These are phyloP conservation scores for Aspergillus cavernicola DNA, from an alignment of 495 filamentous ascomycete genomes.

Conservation along the genomic window DNA sequence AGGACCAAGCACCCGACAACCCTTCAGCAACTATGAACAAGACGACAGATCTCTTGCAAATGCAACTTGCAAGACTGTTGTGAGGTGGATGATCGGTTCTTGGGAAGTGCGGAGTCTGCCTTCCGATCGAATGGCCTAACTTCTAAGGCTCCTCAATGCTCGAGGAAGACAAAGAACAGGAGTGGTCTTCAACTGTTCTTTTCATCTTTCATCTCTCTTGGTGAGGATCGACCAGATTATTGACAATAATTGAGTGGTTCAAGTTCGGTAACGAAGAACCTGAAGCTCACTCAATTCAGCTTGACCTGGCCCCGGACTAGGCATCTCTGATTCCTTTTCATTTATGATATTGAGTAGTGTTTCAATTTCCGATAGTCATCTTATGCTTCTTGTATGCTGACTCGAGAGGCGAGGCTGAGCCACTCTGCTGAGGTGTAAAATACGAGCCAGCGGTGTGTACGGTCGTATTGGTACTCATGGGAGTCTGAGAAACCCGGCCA, in stretches of 20 bases:
- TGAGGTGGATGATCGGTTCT: neutral
- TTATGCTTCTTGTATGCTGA: too few relatives aligned
- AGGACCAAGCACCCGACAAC: too few relatives aligned
- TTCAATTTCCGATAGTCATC: neutral
- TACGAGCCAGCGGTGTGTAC: neutral
- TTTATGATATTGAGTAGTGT: too few relatives aligned
- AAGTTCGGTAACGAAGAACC: neutral
- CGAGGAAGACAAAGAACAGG: too few relatives aligned
- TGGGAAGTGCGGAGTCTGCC: neutral
- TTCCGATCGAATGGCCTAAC: neutral
- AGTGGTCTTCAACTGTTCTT: too few relatives aligned
- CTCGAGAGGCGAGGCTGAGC: too few relatives aligned
- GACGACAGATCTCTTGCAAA: neutral
- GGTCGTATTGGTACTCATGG: neutral
- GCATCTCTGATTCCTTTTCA: too few relatives aligned
- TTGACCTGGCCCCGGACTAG: neutral
- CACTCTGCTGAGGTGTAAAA: neutral
- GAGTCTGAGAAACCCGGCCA: neutral
- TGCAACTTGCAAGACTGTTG: neutral
- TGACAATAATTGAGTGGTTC: conserved; percentile 10
- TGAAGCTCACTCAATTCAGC: neutral
- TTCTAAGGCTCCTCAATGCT: neutral
- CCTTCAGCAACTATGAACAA: too few relatives aligned
- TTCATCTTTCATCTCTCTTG: neutral
- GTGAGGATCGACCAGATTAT: conserved; percentile 13